Conservation (phyloP, 441 rosid genomes). For the Theobroma grandiflorum region DNA sequence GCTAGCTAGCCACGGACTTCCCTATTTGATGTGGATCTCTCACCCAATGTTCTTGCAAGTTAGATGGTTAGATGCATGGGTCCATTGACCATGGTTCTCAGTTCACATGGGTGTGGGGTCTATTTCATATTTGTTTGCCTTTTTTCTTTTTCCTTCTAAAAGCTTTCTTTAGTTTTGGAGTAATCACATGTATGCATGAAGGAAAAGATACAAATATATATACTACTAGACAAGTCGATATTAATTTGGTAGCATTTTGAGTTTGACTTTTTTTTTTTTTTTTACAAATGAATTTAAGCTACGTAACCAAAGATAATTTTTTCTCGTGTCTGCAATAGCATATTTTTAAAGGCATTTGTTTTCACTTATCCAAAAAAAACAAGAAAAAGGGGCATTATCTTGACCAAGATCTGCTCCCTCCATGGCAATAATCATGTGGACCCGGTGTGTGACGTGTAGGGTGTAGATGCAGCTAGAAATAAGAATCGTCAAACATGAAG, state of each 20-base stretch:
- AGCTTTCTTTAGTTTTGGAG: neutral
- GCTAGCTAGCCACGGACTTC: no score
- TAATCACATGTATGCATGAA: neutral
- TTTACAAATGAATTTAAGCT: no score
- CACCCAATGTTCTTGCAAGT: constrained; percentile 7
- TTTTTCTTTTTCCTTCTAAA: neutral
- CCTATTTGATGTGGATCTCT: constrained; percentile 21
- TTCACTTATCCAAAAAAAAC: no score
- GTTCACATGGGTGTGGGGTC: constrained; percentile 21
- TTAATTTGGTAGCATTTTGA: no score
- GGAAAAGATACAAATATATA: neutral
- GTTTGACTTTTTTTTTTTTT: neutral
- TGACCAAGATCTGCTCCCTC: neutral
- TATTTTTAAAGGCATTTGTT: no score
- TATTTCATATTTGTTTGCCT: neutral
- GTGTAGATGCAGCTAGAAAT: neutral
- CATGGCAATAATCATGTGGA: neutral
- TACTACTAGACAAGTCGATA: no score
- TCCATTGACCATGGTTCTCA: neutral
- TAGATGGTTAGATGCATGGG: neutral
- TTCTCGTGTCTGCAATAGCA: no score
- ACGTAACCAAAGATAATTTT: no score
- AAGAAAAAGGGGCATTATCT: neutral
- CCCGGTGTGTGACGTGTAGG: neutral
- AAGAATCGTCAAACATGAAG: neutral